Conservation (phyloP, 345 rosid genomes). For the Lumnitzera racemosa region DNA sequence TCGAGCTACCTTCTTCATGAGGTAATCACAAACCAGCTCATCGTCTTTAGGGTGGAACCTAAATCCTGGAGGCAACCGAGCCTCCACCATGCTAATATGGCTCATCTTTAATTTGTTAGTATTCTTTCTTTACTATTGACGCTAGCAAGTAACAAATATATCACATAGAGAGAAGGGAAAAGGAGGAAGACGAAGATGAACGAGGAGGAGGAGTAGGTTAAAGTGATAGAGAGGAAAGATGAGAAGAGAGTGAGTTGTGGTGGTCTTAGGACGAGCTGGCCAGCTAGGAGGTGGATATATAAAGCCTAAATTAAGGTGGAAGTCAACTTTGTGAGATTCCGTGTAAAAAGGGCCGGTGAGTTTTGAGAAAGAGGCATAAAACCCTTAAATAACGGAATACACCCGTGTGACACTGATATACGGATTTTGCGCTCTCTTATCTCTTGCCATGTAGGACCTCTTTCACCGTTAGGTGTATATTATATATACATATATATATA, state of each 20-base stretch:
- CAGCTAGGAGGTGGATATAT: background rate
- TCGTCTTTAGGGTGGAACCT: conserved; percentile 88
- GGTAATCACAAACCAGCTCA: conserved; percentile 84
- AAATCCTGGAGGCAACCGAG: conserved; percentile 81
- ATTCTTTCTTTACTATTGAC: too few species aligned
- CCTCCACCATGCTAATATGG: conserved; percentile 66
- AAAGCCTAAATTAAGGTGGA: too few species aligned
- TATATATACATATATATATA: too few species aligned
- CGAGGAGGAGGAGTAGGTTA: too few species aligned
- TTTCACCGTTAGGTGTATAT: too few species aligned
- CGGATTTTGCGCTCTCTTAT: background rate
- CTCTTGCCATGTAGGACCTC: background rate
- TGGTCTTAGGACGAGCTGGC: too few species aligned
- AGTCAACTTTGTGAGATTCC: conserved; percentile 10
- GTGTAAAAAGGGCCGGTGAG: conserved; percentile 6
- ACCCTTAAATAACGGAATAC: too few species aligned
- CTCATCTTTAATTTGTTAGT: conserved; percentile 9
- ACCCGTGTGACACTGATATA: too few species aligned
- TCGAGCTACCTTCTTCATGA: conserved; percentile 40
- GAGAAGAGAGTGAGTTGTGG: too few species aligned
- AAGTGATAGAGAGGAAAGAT: too few species aligned
- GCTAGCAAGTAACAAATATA: too few species aligned
- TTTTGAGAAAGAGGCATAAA: background rate
- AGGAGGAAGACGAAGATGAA: too few species aligned
- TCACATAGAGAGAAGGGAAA: background rate